phyloP scores from a whole-genome alignment of 73 alveolate genomes.

The Uronychia binucleata region DNA sequence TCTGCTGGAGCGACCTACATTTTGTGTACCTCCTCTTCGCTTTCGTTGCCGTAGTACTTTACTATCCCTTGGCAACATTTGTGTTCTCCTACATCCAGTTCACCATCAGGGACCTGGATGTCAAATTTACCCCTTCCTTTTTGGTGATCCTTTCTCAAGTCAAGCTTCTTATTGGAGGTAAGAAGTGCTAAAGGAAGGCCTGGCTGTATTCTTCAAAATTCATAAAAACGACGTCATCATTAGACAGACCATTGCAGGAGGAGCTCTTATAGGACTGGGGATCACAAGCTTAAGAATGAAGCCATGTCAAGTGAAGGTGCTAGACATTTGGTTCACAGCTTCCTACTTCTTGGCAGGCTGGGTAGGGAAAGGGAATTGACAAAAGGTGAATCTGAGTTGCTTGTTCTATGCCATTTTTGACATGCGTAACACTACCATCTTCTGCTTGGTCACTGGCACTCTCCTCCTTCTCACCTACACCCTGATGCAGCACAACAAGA shows the following conservation, averaged over 20 bases:
- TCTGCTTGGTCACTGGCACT: neutral
- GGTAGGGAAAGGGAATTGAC: neutral
- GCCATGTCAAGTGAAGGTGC: neutral
- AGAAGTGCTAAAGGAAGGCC: neutral
- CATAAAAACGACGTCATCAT: neutral
- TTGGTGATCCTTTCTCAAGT: constrained; percentile 46
- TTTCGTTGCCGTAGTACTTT: constrained; percentile 10
- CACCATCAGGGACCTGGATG: constrained; percentile 21
- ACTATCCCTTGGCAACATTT: constrained; percentile 53
- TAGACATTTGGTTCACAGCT: neutral
- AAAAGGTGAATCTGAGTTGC: neutral
- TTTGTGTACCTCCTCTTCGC: constrained; percentile 17
- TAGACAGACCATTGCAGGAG: neutral
- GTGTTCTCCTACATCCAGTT: constrained; percentile 33
- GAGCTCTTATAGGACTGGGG: neutral
- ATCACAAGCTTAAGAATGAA: neutral
- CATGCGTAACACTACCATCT: neutral
- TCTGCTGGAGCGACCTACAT: constrained; percentile 14
- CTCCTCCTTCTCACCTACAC: neutral
- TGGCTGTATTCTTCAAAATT: constrained; percentile 38
- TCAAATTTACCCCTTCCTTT: constrained; percentile 50
- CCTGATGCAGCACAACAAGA: neutral
- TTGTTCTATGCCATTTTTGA: neutral
- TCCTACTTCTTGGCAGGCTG: neutral
- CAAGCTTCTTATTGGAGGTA: constrained; percentile 44